Evolutionary conservation across 805 yeast genomes (phyloP).

Genomic region (Yamadazyma laniorum): DNA sequence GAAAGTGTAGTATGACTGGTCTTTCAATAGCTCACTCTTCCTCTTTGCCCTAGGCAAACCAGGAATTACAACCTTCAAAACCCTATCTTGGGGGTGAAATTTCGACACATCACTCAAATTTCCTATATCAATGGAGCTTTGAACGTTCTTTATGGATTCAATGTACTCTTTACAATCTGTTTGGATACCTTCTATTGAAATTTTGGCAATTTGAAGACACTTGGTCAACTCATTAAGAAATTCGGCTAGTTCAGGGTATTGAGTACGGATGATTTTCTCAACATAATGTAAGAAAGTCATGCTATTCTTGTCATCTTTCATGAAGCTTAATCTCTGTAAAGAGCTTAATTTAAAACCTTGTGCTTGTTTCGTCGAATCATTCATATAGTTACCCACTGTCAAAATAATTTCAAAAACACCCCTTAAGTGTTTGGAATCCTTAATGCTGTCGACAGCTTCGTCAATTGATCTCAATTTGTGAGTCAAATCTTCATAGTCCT

Average conservation of each 20-base stretch:
- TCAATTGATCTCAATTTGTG: constrained; percentile 57
- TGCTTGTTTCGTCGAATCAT: constrained; percentile 64
- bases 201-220: constrained; percentile 54
- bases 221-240: constrained; percentile 60
- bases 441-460: constrained; percentile 54
- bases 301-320: constrained; percentile 68
- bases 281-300: constrained; percentile 74
- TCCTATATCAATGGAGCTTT: constrained; percentile 57
- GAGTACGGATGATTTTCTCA: constrained; percentile 61
- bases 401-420: constrained; percentile 63
- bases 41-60: constrained; percentile 54
- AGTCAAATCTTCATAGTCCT: constrained; percentile 63
- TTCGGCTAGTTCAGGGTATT: constrained; percentile 61
- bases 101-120: constrained; percentile 59
- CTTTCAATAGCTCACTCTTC: constrained; percentile 48
- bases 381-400: constrained; percentile 78
- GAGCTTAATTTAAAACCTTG: constrained; percentile 70
- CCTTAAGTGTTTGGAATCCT: constrained; percentile 52
- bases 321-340: constrained; percentile 64
- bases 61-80: constrained; percentile 53
- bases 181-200: constrained; percentile 61
- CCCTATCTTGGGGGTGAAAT: constrained; percentile 66
- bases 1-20: constrained; percentile 50
- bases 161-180: constrained; percentile 57
- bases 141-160: constrained; percentile 49